These are phyloP conservation scores for Farysia itapuensis DNA, from an alignment of 1,284 basidiomycete species.

Conservation along the genomic window DNA sequence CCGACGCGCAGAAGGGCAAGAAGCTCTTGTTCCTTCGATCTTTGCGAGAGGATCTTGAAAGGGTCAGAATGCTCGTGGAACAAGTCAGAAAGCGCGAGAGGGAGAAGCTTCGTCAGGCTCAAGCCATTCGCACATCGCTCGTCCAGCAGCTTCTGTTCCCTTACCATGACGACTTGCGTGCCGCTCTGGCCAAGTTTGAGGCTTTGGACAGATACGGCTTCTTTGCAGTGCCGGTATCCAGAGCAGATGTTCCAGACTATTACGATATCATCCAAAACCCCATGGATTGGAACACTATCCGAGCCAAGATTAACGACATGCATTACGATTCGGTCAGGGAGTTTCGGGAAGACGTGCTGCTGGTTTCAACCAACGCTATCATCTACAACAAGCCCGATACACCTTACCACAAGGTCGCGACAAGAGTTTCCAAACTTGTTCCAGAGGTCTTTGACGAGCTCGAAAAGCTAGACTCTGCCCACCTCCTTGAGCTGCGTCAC, in stretches of 20 bases:
- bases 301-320: constrained; percentile 67
- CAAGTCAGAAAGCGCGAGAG: constrained; percentile 78
- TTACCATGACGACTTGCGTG: constrained; percentile 19
- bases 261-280: constrained; percentile 81
- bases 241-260: constrained; percentile 83
- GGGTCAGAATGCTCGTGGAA: constrained; percentile 72
- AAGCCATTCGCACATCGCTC: constrained; percentile 73
- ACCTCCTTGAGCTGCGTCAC: constrained; percentile 7
- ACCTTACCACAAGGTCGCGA: constrained; percentile 73
- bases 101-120: constrained; percentile 75
- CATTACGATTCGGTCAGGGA: constrained; percentile 74
- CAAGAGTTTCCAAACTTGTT: constrained; percentile 69
- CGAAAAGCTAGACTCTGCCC: constrained; percentile 47
- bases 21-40: constrained; percentile 70
- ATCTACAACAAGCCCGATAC: constrained; percentile 80
- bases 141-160: constrained; percentile 55
- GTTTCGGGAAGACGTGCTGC: constrained; percentile 80
- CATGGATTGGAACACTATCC: constrained; percentile 83
- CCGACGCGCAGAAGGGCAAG: constrained; percentile 67
- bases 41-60: constrained; percentile 77
- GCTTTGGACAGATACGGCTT: constrained; percentile 39
- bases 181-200: constrained; percentile 15
- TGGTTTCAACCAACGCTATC: constrained; percentile 84
- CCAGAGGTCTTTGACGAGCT: constrained; percentile 65
- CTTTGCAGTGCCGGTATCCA: constrained; percentile 62